A percentile compares a stretch with the other conserved stretches of the same genome.
Evolutionary conservation across 441 rosid genomes (phyloP).

Genomic region (Populus hybrid): DNA sequence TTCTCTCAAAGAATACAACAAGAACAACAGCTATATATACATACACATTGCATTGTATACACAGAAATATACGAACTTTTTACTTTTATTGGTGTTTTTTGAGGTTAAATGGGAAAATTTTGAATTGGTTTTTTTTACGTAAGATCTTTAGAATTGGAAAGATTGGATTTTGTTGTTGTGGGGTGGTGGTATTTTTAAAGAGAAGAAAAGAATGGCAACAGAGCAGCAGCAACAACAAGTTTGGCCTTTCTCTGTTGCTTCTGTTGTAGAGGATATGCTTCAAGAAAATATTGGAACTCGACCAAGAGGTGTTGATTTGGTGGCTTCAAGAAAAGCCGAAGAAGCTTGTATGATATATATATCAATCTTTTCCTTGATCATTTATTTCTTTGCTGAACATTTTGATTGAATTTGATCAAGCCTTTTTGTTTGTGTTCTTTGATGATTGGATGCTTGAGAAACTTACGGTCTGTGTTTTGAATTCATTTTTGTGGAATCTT

Average conservation of each 20-base stretch:
- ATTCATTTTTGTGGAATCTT: not conserved
- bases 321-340: constrained; percentile 47
- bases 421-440: not conserved
- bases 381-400: not conserved
- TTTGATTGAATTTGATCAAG: constrained; percentile 3
- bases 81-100: not conserved
- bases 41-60: constrained; percentile 6
- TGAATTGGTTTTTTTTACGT: constrained; percentile 15
- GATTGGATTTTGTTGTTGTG: not conserved
- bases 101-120: constrained; percentile 4
- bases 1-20: not conserved
- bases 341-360: constrained; percentile 64
- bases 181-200: not conserved
- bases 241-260: constrained; percentile 50
- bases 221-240: constrained; percentile 36
- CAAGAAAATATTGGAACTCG: constrained; percentile 49
- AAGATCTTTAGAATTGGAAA: not conserved
- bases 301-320: constrained; percentile 39
- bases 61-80: not conserved
- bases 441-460: not conserved
- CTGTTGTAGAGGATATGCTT: constrained; percentile 81
- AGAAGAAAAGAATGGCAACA: constrained; percentile 40
- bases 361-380: constrained; percentile 6
- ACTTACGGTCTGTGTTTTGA: not conserved
- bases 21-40: not conserved